Evolutionary conservation across 257 asterid genomes (phyloP).

Genomic region (Lycium ferocissimum): DNA sequence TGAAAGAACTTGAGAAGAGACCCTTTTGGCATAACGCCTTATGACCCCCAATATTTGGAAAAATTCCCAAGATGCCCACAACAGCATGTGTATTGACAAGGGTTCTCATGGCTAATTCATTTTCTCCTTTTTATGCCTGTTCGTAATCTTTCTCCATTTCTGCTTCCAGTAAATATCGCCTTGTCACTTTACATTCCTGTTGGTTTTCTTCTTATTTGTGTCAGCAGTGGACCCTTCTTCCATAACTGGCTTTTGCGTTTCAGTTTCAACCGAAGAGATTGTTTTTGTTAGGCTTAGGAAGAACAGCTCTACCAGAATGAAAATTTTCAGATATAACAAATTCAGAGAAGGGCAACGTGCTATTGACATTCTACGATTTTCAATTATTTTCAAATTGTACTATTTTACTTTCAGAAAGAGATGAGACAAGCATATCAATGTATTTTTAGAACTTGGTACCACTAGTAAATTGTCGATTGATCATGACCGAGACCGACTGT

Average conservation of each 20-base stretch:
- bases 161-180: neutral
- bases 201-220: neutral
- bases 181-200: neutral
- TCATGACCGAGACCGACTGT: too few species aligned
- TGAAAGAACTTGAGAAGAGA: neutral
- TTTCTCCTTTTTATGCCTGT: neutral
- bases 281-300: neutral
- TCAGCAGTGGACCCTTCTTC: neutral
- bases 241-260: neutral
- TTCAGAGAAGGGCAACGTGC: too few species aligned
- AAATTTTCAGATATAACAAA: too few species aligned
- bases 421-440: neutral
- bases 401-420: neutral
- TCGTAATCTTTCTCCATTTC: neutral
- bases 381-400: neutral
- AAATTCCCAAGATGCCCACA: neutral
- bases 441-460: too few species aligned
- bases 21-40: neutral
- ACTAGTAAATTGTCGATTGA: too few species aligned
- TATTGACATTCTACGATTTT: too few species aligned
- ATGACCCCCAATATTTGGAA: neutral
- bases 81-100: neutral
- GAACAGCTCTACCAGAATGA: neutral
- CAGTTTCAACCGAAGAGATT: neutral
- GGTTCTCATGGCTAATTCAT: neutral